These are phyloP conservation scores for Strigomonas galati DNA, from an alignment of 208 protist species.

Conservation along the genomic window DNA sequence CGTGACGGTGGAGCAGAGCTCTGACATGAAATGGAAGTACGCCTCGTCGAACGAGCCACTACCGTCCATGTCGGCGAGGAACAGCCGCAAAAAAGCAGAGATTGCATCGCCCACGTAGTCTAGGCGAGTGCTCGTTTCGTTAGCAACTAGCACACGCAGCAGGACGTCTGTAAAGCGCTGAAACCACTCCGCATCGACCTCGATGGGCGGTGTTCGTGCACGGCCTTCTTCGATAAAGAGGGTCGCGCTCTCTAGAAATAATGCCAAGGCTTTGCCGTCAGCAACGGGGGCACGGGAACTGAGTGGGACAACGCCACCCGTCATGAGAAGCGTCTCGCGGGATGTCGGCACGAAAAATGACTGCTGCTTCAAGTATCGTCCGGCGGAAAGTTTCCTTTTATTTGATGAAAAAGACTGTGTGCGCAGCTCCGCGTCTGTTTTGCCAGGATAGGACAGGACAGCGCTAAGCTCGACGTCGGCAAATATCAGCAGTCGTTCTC, in stretches of 20 bases:
- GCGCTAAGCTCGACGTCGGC: slow-evolving; percentile 43
- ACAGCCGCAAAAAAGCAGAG: background rate
- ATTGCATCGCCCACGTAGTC: background rate
- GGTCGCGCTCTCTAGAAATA: slow-evolving; percentile 41
- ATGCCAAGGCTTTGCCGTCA: slow-evolving; percentile 34
- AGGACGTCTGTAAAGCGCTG: background rate
- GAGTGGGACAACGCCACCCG: slow-evolving; percentile 76
- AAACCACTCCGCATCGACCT: background rate
- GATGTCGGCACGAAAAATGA: slow-evolving; percentile 28
- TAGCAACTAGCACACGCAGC: background rate
- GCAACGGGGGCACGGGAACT: slow-evolving; percentile 56
- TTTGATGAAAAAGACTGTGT: background rate
- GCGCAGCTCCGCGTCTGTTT: background rate
- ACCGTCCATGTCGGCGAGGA: background rate
- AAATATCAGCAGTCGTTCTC: slow-evolving; percentile 44
- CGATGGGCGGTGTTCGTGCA: background rate
- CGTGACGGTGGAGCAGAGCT: slow-evolving; percentile 17
- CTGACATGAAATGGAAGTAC: slow-evolving; percentile 12
- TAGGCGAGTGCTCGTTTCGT: background rate
- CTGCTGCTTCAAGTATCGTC: background rate
- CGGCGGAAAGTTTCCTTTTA: background rate
- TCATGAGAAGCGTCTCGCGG: slow-evolving; percentile 74
- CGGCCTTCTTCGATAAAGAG: slow-evolving; percentile 1
- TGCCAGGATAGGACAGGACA: slow-evolving; percentile 69
- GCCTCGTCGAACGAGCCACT: background rate